Base-by-base conservation (phyloP, 331 rosid species). In the Arachis monticola region DNA sequence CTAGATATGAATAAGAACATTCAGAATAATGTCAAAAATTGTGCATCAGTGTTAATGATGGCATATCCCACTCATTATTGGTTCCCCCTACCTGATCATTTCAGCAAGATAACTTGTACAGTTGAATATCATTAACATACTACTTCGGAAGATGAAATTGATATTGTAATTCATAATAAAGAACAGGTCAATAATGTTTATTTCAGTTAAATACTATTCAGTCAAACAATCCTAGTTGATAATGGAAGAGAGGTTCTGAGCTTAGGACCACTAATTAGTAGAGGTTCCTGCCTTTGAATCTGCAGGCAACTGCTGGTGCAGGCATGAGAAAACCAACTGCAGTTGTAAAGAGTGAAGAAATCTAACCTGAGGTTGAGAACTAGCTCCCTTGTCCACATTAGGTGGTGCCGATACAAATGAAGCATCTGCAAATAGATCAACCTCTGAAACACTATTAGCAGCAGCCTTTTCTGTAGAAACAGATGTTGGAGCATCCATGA, bases 391-490 rank as follows among this genome's bases (percentile, higher is more conserved):
- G 76, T 85, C 96, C 76, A 66, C 56, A 44, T 79, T 84, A 63
- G 96, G 78, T 60, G 81, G 64, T 17, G 91, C 97, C 61, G 99
- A 86, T 70, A 95, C 90, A 89, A 92, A 92, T 62, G 88, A 59
- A 7, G 97, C 93, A 79, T 92, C 99, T 53, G 98, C 98, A 89
- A 95, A 95, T 74, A 92, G 92, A 89, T 95, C 99, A 72, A 88
- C 93, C 76, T 87, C 96, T 3, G 97, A 31, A 61, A 81, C 80
- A 74, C 85, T 69, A 79, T 70, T 70, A 69, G 77, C 48, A 32
- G 74, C 86, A 44, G 82, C 67, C 75, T 92, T 86, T 81, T 84
- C 93, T 61, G 88, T 67, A 42, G 93, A 78, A 82, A 73, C 87
- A 70, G 96, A 77, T 13, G 88, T 63, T 40, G 99, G 97, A 83